Evolutionary conservation across 2,329 filamentous ascomycete species (phyloP), one percentile per base, ranked within the genome.

Genomic region (Metarhizium brunneum): DNA sequence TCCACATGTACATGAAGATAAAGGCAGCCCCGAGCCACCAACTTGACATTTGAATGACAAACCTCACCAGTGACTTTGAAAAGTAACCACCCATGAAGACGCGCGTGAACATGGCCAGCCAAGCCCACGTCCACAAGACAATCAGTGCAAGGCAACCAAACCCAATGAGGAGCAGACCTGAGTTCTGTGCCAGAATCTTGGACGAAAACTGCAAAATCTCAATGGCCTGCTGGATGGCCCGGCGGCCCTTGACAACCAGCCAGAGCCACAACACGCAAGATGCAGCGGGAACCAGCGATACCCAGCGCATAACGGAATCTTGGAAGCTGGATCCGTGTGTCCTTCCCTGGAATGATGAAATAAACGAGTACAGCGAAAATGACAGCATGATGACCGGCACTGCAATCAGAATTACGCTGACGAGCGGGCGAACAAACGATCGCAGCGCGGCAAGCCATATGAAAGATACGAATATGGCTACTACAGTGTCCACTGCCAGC

Each of bases 11-110:
- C 76, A 96, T 87, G 57, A 97, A 75, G 61, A 96, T 83, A 73
- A 96, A 99, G 69, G 86, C 95, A 29, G 84, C 80, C n/a, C 89
- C 94, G 3, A 99, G 78, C 89, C 91, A 96, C 92, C 92, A 97
- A 64, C 87, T 96, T 57, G 90, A 90, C 18, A 87, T 75, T 66
- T 90, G 87, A 65, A 97, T 90, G 64, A 95, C 81, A 71, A 95
- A 96, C 47, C 71, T 69, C 0, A 78, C 74, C 35, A 85, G 74
- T 20, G 68, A 74, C 58, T 80, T 82, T 16, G 85, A 84, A 61
- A 92, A 84, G 69, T 92, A 88, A 0, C 94, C 94, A n/a, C 90
- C 90, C 57, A 97, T 83, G 70, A 99, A 99, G 57, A 97, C 86
- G 48, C 91, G 83, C 7, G 92, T 92, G 71, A 99, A 97, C 91